Evolutionary conservation across 495 filamentous ascomycete species (phyloP).

Genomic region (Hypoxylon fragiforme): DNA sequence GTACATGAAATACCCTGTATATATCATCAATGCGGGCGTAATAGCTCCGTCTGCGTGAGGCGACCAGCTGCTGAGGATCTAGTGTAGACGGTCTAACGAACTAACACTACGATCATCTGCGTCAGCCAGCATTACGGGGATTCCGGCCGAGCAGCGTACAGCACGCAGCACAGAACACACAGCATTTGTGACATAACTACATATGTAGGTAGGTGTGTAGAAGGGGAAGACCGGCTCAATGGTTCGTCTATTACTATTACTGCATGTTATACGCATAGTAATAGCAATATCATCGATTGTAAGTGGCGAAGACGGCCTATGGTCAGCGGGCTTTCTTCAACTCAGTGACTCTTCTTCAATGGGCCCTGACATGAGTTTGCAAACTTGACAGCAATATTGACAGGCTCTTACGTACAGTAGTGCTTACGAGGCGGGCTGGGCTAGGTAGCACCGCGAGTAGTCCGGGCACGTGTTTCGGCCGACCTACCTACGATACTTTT

Average conservation of each 20-base stretch:
- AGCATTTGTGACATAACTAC: no score
- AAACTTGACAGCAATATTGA: constrained; percentile 12
- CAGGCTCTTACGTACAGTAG: constrained; percentile 21
- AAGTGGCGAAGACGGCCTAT: constrained; percentile 27
- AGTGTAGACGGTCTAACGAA: no score
- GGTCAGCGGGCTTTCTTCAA: constrained; percentile 30
- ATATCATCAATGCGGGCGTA: constrained; percentile 10
- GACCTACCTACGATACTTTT: no score
- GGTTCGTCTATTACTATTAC: constrained; percentile 14
- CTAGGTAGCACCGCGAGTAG: constrained; percentile 18
- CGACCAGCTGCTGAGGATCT: not conserved
- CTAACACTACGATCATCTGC: constrained; percentile 12
- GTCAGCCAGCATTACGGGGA: no score
- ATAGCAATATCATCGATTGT: constrained; percentile 10
- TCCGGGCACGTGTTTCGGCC: constrained; percentile 24
- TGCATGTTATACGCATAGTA: constrained; percentile 21
- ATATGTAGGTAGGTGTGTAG: not conserved
- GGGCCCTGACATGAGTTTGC: constrained; percentile 23
- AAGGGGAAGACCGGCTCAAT: not conserved
- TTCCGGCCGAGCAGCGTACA: no score
- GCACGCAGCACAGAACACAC: no score
- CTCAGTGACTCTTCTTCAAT: constrained; percentile 24
- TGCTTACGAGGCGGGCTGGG: constrained; percentile 28
- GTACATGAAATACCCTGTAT: not conserved
- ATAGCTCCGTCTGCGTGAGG: constrained; percentile 1